A percentile compares a stretch with the other conserved stretches of the same genome.
Evolutionary conservation across 352 stramenopile species (phyloP).

Genomic region (Phytophthora podocarpi): DNA sequence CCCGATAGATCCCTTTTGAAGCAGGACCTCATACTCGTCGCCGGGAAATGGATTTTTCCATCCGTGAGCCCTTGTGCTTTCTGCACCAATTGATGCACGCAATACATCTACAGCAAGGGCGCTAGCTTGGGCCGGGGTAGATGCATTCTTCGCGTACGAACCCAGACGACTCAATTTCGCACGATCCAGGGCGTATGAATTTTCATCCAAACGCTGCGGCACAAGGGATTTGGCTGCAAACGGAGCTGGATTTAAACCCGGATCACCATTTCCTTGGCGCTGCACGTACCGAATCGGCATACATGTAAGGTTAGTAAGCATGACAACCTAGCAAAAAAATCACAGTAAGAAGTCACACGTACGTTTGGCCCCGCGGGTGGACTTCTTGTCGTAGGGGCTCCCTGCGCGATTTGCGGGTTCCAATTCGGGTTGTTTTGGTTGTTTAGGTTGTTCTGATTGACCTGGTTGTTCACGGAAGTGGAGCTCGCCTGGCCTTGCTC

Average conservation of each 20-base stretch:
- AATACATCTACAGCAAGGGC: slow-evolving; percentile 76
- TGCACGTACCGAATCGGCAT: slow-evolving; percentile 8
- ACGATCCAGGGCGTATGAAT: slow-evolving; percentile 57
- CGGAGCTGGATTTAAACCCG: slow-evolving; percentile 52
- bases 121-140: slow-evolving; percentile 59
- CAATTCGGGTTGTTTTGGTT: slow-evolving; percentile 34
- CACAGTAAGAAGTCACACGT: slow-evolving; percentile 11
- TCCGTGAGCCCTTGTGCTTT: slow-evolving; percentile 55
- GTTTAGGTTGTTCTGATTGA: slow-evolving; percentile 29
- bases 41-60: slow-evolving; percentile 70
- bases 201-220: slow-evolving; percentile 67
- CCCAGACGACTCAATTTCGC: slow-evolving; percentile 50
- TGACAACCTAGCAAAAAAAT: not conserved
- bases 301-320: slow-evolving; percentile 3
- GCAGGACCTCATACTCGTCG: slow-evolving; percentile 86
- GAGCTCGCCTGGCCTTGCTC: slow-evolving; percentile 38
- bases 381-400: slow-evolving; percentile 12
- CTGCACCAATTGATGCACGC: slow-evolving; percentile 48
- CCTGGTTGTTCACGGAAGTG: slow-evolving; percentile 19
- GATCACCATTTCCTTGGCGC: slow-evolving; percentile 39
- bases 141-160: slow-evolving; percentile 67
- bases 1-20: slow-evolving; percentile 87
- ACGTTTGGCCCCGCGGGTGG: slow-evolving; percentile 23
- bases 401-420: slow-evolving; percentile 31
- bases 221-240: slow-evolving; percentile 68